These are phyloP conservation scores for Bruguiera gymnorhiza DNA, from an alignment of 345 rosid species.

Conservation along the genomic window DNA sequence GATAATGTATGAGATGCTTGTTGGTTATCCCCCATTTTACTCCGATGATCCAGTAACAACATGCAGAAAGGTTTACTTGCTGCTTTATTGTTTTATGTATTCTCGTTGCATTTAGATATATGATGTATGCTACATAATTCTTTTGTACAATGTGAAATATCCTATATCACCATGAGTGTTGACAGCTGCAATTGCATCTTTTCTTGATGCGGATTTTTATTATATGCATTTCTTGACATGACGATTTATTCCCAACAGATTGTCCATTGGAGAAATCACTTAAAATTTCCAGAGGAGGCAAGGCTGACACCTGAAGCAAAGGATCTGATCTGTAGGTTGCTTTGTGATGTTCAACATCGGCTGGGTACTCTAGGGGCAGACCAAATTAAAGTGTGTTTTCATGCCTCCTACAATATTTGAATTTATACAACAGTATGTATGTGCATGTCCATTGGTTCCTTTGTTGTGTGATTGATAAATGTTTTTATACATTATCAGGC, in stretches of 20 bases:
- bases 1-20: slow-evolving; percentile 86
- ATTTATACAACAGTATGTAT: background rate
- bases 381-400: slow-evolving; percentile 61
- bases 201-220: background rate
- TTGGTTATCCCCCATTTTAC: slow-evolving; percentile 82
- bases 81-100: background rate
- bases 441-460: background rate
- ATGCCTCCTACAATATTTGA: background rate
- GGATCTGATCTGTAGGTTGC: slow-evolving; percentile 69
- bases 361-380: slow-evolving; percentile 71
- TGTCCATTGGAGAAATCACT: slow-evolving; percentile 80
- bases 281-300: slow-evolving; percentile 74
- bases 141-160: background rate
- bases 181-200: background rate
- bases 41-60: slow-evolving; percentile 83
- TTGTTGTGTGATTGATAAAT: no score
- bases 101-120: slow-evolving; percentile 5
- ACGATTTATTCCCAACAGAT: slow-evolving; percentile 43
- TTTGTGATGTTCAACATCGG: slow-evolving; percentile 82
- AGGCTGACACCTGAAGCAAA: slow-evolving; percentile 82
- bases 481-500: slow-evolving; percentile 34
- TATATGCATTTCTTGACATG: slow-evolving; percentile 1
- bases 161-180: background rate
- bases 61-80: slow-evolving; percentile 76
- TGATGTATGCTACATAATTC: background rate